Conservation (phyloP, 805 yeast genomes). For the Metschnikowia chrysomelidarum region DNA sequence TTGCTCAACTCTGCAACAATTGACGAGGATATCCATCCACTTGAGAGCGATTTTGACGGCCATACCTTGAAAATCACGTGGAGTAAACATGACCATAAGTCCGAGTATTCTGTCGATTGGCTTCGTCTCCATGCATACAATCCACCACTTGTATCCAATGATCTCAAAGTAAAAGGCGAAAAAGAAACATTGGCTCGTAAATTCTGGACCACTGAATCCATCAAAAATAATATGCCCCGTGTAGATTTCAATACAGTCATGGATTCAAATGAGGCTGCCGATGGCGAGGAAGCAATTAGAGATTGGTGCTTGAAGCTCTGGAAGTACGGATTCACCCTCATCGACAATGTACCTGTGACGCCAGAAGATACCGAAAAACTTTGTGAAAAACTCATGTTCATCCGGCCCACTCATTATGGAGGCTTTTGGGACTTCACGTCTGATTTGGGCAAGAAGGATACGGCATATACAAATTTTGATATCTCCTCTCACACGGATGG, state of each 20-base stretch:
- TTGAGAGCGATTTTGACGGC: slow-evolving; percentile 12
- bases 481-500: slow-evolving; percentile 70
- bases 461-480: slow-evolving; percentile 69
- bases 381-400: slow-evolving; percentile 55
- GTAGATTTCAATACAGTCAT: slow-evolving; percentile 51
- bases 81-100: slow-evolving; percentile 39
- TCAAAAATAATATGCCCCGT: slow-evolving; percentile 41
- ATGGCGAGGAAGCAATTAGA: slow-evolving; percentile 43
- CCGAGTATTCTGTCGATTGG: slow-evolving; percentile 42
- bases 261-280: slow-evolving; percentile 26
- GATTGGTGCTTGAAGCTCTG: slow-evolving; percentile 56
- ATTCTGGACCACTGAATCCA: slow-evolving; percentile 46
- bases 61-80: slow-evolving; percentile 28
- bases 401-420: slow-evolving; percentile 73
- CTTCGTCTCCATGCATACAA: slow-evolving; percentile 50
- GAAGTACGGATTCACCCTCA: slow-evolving; percentile 59
- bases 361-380: slow-evolving; percentile 59
- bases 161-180: slow-evolving; percentile 28
- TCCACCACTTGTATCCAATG: slow-evolving; percentile 42
- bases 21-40: slow-evolving; percentile 28
- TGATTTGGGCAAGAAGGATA: slow-evolving; percentile 63
- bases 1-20: slow-evolving; percentile 52
- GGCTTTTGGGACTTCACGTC: slow-evolving; percentile 80
- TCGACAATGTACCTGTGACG: slow-evolving; percentile 57
- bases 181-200: slow-evolving; percentile 27